Base-by-base conservation (phyloP, 306 rosid genomes). In the Lupinus albus region DNA sequence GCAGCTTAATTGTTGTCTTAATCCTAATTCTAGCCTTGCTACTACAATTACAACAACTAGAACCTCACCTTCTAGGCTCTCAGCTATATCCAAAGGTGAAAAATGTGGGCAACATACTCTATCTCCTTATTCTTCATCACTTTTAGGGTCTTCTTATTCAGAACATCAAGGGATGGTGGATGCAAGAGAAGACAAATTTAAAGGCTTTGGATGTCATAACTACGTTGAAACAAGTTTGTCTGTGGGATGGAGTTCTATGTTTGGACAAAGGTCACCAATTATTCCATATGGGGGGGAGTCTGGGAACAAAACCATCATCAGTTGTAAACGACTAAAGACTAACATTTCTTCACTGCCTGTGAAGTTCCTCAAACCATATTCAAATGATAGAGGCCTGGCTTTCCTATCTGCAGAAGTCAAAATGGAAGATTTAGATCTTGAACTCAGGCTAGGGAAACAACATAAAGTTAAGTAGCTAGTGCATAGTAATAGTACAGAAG, bases 381-480 rank as follows among this genome's bases (percentile, higher is more conserved):
- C 82, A 66, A 63, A 73, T 44, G 72, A 56, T 47, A 61, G n/a
- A 36, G 2, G 57, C 25, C 28, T 15, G 61, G 25, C 21, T 57
- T 69, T 83, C 44, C 83, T 61, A 33, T 67, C 86, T 25, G 65
- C 79, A 41, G 83, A 74, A 74, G 76, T 49, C 4, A 42, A 46
- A 64, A 77, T 70, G 64, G 91, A 85, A 60, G 89, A 85, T 44
- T 75, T 91, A 81, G 97, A 91, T 82, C 97, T 91, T 76, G 97
- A 91, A 80, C 96, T 91, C 78, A 83, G 94, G 88, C 86, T 91
- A 60, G 97, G 97, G 63, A 78, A 77, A 56, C 79, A 83, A 61
- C 81, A 85, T 12, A 71, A 80, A 67, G 59, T 82, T 33, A 67
- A 81, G 49, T 61, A 25, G 30, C 30, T 25, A 25, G 30, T 25